A percentile compares a stretch with the other conserved stretches of the same genome.
Conservation (phyloP, 345 rosid genomes). For the Viola odorata region DNA sequence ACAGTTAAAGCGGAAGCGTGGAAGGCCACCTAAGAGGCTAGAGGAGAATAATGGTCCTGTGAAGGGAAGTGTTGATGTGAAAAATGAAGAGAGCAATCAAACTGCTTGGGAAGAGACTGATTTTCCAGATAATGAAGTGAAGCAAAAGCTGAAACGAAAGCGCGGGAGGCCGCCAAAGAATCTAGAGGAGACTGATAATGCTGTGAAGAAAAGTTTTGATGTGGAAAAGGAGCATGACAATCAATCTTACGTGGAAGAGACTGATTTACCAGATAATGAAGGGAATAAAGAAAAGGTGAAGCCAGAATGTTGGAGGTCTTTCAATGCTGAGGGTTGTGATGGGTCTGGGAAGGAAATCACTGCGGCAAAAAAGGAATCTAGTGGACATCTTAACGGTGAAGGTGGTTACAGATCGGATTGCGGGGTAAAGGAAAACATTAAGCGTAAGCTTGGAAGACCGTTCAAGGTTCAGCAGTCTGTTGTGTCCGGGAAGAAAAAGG, state of each 20-base stretch:
- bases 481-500: not conserved
- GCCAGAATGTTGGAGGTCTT: conserved; percentile 22
- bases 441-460: conserved; percentile 28
- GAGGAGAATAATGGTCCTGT: not conserved
- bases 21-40: conserved; percentile 26
- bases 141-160: not conserved
- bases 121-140: not conserved
- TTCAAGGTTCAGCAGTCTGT: conserved; percentile 14
- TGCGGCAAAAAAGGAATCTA: conserved; percentile 15
- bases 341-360: conserved; percentile 13
- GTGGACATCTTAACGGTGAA: conserved; percentile 2
- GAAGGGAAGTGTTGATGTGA: conserved; percentile 11
- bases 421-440: not conserved
- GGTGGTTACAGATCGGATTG: not conserved
- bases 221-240: conserved; percentile 11
- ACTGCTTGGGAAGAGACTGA: conserved; percentile 6
- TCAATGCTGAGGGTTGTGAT: not conserved
- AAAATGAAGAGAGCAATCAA: conserved; percentile 9
- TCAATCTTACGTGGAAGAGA: conserved; percentile 6
- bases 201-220: conserved; percentile 11
- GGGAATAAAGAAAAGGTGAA: not conserved
- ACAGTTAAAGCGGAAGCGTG: conserved; percentile 5
- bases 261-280: not conserved
- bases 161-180: conserved; percentile 29
- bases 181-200: not conserved